Conservation (phyloP, 768 basidiomycete species). For the Mycena latifolia region DNA sequence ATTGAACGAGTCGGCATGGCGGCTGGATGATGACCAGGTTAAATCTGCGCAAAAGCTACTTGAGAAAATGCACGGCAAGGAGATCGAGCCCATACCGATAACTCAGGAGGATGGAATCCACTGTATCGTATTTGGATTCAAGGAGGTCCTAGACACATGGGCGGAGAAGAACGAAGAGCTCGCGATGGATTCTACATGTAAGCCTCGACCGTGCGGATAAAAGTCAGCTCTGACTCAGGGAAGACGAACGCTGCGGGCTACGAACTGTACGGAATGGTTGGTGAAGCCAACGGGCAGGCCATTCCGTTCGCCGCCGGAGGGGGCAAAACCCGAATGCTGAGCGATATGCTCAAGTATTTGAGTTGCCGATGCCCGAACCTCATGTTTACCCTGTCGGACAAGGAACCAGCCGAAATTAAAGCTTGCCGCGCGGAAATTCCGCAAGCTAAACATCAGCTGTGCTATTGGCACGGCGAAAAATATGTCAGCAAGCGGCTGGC, state of each 20-base stretch:
- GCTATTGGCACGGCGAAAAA: conserved; percentile 47
- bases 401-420: conserved; percentile 45
- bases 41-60: conserved; percentile 4
- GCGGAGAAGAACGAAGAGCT: neutral
- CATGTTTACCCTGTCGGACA: conserved; percentile 44
- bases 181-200: conserved; percentile 6
- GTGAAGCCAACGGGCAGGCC: conserved; percentile 8
- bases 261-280: conserved; percentile 5
- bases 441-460: conserved; percentile 45
- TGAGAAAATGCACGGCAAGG: neutral
- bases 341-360: conserved; percentile 36
- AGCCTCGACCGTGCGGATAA: neutral
- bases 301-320: conserved; percentile 9
- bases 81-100: conserved; percentile 9
- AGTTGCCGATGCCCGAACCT: conserved; percentile 34
- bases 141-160: neutral
- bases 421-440: conserved; percentile 36
- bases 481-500: conserved; percentile 40
- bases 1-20: neutral
- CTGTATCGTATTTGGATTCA: conserved; percentile 2
- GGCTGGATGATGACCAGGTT: conserved; percentile 5
- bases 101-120: neutral
- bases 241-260: neutral
- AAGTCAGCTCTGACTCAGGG: neutral
- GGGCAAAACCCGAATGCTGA: conserved; percentile 39